Conservation (phyloP, 2,329 filamentous ascomycete species). For the Phaeophleospora eucalypticola region DNA sequence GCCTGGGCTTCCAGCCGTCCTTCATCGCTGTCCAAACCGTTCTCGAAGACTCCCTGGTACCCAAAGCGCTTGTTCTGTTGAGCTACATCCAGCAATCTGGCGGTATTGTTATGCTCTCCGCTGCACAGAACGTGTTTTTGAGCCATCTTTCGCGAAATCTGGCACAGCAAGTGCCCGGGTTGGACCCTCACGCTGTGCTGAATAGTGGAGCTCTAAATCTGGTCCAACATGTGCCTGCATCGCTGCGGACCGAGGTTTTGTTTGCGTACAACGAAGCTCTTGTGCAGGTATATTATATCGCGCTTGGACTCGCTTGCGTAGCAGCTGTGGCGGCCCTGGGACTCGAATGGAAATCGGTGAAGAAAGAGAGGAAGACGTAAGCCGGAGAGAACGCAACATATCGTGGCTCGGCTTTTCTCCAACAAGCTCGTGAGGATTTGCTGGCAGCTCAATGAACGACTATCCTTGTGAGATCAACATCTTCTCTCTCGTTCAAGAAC, state of each 20-base stretch:
- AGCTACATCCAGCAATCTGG: slow-evolving; percentile 14
- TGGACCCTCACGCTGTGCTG: neutral
- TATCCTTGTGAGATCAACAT: no score
- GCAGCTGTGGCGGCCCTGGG: neutral
- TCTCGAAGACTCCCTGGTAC: slow-evolving; percentile 4
- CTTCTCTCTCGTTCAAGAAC: no score
- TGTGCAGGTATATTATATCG: slow-evolving; percentile 1
- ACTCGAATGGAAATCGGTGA: slow-evolving; percentile 1
- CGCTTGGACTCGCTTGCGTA: slow-evolving; percentile 1
- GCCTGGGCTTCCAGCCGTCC: slow-evolving; percentile 30
- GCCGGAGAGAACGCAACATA: no score
- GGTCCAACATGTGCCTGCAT: neutral
- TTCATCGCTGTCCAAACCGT: slow-evolving; percentile 25
- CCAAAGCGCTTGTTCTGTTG: slow-evolving; percentile 9
- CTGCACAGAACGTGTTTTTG: slow-evolving; percentile 15
- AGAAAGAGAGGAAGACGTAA: neutral
- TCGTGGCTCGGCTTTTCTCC: no score
- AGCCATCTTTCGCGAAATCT: slow-evolving; percentile 5
- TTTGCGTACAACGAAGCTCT: neutral
- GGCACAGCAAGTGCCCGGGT: neutral
- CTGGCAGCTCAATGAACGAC: no score
- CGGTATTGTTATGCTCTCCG: slow-evolving; percentile 11
- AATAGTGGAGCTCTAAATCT: neutral
- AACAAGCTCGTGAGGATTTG: no score
- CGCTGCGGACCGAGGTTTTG: slow-evolving; percentile 2